Conservation (phyloP, 2,329 filamentous ascomycete genomes). For the Diaporthe sp. region DNA sequence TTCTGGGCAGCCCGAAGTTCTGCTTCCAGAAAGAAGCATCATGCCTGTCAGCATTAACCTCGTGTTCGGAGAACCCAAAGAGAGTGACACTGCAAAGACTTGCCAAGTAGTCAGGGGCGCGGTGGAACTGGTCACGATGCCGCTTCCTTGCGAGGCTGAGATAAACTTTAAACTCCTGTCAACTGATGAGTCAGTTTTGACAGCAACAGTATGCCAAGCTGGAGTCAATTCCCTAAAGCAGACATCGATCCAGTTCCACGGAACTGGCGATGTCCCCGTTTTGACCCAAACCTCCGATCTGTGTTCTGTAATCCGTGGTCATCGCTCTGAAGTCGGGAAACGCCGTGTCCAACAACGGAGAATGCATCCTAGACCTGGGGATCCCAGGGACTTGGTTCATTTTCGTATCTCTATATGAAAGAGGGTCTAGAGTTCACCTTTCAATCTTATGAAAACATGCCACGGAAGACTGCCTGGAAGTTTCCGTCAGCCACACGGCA, state of each 20-base stretch:
- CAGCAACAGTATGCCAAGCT: neutral
- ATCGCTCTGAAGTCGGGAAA: neutral
- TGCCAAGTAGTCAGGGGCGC: neutral
- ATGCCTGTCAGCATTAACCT: neutral
- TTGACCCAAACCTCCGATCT: neutral
- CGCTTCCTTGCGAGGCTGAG: constrained; percentile 16
- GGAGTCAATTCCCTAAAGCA: neutral
- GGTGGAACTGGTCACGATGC: neutral
- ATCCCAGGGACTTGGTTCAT: neutral
- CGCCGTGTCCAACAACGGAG: neutral
- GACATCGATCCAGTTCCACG: neutral
- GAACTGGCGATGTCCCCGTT: neutral
- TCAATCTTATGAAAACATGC: neutral
- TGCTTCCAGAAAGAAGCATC: neutral
- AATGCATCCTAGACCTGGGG: neutral
- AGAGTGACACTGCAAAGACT: neutral
- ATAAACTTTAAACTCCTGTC: constrained; percentile 5
- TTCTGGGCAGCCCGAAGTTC: neutral
- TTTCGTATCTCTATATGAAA: neutral
- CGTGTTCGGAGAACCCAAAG: neutral
- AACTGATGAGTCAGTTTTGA: constrained; percentile 8
- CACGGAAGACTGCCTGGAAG: neutral
- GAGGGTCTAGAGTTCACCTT: neutral
- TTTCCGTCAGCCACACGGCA: neutral
- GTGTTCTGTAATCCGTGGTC: neutral